Conservation (phyloP, 108 stramenopile genomes). For the Licmophora abbreviata region DNA sequence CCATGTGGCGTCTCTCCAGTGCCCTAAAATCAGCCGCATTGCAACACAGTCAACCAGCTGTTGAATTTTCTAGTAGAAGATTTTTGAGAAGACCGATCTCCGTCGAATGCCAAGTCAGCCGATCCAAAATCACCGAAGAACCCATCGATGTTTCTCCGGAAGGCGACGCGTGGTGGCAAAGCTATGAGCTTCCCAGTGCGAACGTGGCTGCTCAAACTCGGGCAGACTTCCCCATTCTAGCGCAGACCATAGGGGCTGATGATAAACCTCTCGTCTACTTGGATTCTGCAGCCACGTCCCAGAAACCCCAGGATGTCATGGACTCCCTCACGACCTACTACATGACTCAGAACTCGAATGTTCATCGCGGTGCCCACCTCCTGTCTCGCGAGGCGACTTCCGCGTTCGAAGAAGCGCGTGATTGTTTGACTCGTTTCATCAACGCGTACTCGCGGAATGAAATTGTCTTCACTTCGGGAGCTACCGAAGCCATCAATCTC, state of each 20-base stretch:
- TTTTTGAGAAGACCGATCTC: no score
- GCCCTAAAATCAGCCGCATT: no score
- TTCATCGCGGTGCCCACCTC: conserved; percentile 91
- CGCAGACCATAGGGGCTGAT: conserved; percentile 10
- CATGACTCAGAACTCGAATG: conserved; percentile 74
- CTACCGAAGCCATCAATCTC: conserved; percentile 90
- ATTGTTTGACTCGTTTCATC: conserved; percentile 69
- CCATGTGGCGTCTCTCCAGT: no score
- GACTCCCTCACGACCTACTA: conserved; percentile 73
- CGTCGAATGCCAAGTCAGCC: no score
- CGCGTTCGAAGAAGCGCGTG: conserved; percentile 83
- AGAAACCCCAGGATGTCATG: conserved; percentile 84
- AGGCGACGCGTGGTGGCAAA: conserved; percentile 20
- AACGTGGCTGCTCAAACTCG: conserved; percentile 26
- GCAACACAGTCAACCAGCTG: no score
- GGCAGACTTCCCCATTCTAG: conserved; percentile 39
- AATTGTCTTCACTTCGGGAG: conserved; percentile 89
- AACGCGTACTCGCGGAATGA: conserved; percentile 76
- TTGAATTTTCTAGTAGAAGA: no score
- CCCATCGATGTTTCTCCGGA: no score
- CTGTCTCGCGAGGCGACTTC: conserved; percentile 82
- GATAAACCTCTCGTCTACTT: conserved; percentile 81
- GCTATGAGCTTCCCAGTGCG: conserved; percentile 4
- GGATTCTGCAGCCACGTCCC: conserved; percentile 94
- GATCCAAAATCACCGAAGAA: no score